phyloP scores from a whole-genome alignment of 306 rosid genomes.

The Mimosa bimucronata region DNA sequence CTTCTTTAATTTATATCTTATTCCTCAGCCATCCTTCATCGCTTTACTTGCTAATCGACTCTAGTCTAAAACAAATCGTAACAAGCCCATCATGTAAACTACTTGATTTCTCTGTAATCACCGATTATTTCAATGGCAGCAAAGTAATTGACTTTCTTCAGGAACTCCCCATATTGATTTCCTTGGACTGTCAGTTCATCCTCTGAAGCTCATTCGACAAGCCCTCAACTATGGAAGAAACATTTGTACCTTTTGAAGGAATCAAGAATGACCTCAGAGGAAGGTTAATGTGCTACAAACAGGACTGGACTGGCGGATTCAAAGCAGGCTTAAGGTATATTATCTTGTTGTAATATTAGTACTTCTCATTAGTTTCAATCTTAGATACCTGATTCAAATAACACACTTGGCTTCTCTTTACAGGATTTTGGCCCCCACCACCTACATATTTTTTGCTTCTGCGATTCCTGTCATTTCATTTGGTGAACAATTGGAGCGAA shows the following conservation, averaged over 20 bases:
- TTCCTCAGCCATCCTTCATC: constrained; percentile 2
- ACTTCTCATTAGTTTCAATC: neutral
- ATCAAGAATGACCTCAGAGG: constrained; percentile 89
- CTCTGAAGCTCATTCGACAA: constrained; percentile 16
- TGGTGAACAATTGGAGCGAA: constrained; percentile 59
- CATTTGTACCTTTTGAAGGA: constrained; percentile 80
- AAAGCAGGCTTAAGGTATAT: constrained; percentile 75
- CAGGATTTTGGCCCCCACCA: constrained; percentile 73
- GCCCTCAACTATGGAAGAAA: constrained; percentile 60
- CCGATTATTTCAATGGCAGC: constrained; percentile 39
- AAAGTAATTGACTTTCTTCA: constrained; percentile 16
- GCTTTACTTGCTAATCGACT: constrained; percentile 13
- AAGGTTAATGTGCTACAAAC: constrained; percentile 86
- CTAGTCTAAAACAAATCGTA: constrained; percentile 10
- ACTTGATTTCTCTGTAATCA: neutral
- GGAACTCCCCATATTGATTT: constrained; percentile 28
- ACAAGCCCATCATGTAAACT: constrained; percentile 52
- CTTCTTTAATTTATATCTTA: constrained; percentile 11
- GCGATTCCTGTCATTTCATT: constrained; percentile 71
- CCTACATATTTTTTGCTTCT: constrained; percentile 66
- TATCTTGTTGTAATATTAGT: constrained; percentile 8
- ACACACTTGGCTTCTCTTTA: neutral
- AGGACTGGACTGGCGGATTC: constrained; percentile 84
- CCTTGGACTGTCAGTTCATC: neutral
- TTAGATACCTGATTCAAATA: neutral